Evolutionary conservation across 768 basidiomycete species (phyloP).

Genomic region (Phaffia australis): DNA sequence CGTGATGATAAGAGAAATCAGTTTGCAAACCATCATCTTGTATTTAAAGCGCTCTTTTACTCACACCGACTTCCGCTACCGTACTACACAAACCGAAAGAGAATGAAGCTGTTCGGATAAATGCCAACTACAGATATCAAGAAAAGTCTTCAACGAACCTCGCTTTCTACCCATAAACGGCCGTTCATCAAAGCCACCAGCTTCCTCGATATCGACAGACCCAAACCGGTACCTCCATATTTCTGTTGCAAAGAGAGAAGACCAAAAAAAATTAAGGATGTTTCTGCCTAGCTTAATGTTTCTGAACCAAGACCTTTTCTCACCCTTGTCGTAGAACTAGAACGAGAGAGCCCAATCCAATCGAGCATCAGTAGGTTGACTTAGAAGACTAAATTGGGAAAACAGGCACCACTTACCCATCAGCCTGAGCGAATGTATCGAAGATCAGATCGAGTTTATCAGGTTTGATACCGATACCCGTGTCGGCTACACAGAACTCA

Average conservation of each 20-base stretch:
- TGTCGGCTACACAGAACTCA: slow-evolving; percentile 95
- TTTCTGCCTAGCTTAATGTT: too few relatives aligned
- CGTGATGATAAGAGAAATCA: slow-evolving; percentile 34
- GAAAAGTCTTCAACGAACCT: slow-evolving; percentile 34
- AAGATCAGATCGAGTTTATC: slow-evolving; percentile 97
- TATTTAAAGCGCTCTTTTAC: slow-evolving; percentile 40
- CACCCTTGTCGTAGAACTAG: slow-evolving; percentile 67
- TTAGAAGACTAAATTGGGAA: not conserved
- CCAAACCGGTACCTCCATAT: slow-evolving; percentile 93
- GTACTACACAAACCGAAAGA: slow-evolving; percentile 40
- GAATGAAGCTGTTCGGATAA: not conserved
- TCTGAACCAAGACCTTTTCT: slow-evolving; percentile 37
- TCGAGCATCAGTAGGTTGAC: not conserved
- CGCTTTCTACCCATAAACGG: slow-evolving; percentile 96
- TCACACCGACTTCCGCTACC: slow-evolving; percentile 64
- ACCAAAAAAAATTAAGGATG: slow-evolving; percentile 24
- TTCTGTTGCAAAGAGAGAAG: slow-evolving; percentile 46
- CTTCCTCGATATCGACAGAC: slow-evolving; percentile 92
- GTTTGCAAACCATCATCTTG: too few relatives aligned
- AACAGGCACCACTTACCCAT: slow-evolving; percentile 46
- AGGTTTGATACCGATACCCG: slow-evolving; percentile 96
- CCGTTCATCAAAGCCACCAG: slow-evolving; percentile 96
- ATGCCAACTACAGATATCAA: not conserved
- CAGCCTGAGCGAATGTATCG: slow-evolving; percentile 97
- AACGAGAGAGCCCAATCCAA: not conserved